Evolutionary conservation across 1,284 basidiomycete genomes (phyloP).

Genomic region (Sanghuangporus sanghuang): DNA sequence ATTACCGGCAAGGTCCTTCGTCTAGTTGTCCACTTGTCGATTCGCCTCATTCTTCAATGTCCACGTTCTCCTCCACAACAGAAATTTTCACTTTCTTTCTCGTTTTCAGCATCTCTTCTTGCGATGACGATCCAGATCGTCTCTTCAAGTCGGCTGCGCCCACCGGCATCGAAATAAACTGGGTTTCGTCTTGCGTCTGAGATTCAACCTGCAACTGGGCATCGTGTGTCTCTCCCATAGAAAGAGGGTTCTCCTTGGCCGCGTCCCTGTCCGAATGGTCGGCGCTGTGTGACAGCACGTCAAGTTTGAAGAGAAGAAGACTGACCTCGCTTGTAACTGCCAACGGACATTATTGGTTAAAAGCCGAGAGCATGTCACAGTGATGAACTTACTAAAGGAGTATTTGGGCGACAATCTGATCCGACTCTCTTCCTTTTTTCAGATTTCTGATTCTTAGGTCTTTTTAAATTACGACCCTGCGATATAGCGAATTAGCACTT

Average conservation of each 20-base stretch:
- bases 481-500: constrained; percentile 25
- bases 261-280: constrained; percentile 10
- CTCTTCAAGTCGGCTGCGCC: constrained; percentile 23
- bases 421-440: constrained; percentile 1
- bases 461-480: constrained; percentile 9
- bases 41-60: constrained; percentile 32
- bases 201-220: constrained; percentile 11
- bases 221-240: neutral
- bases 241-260: constrained; percentile 9
- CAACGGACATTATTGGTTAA: constrained; percentile 1
- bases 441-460: constrained; percentile 7
- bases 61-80: constrained; percentile 30
- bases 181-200: constrained; percentile 20
- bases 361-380: neutral
- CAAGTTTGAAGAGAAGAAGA: neutral
- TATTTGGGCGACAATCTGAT: neutral
- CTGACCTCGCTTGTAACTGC: constrained; percentile 9
- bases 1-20: neutral
- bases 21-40: neutral
- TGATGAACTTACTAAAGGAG: neutral
- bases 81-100: constrained; percentile 38
- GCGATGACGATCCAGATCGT: constrained; percentile 23
- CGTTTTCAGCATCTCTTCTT: constrained; percentile 19
- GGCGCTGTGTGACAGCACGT: constrained; percentile 6
- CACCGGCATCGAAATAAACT: neutral